Base-by-base conservation (phyloP, 106 monocot species). In the Agapanthus africanus region DNA sequence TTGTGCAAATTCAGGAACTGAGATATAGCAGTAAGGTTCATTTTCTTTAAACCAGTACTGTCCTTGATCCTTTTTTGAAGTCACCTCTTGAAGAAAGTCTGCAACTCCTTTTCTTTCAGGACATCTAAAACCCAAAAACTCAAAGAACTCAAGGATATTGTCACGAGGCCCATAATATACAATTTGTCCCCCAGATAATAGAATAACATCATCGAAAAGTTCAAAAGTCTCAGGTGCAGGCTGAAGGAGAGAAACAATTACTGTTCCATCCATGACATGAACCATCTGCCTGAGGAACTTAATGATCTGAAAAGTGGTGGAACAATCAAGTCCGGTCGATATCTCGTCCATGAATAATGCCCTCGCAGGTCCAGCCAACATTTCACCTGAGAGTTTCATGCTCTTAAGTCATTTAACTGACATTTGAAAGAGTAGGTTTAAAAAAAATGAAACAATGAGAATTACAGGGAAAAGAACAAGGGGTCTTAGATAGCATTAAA, bases 41-140 rank as follows among this genome's bases (percentile, higher is more conserved):
- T 66, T 54, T 26, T 37, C 40, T 27, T 68, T 76, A 16, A 61
- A 60, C 81, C 81, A 81, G 51, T 81, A 81, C 42, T 81, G 81
- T 23, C 51, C 69, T 72, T 81, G 80, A 59, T 80, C 80, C 71
- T 80, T 80, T 47, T 60, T 75, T 19, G 80, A 80, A 33, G 80
- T 80, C 14, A 81, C 77, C 40, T 77, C 77, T 54, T 77, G 77
- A 3, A 77, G 31, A 47, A 77, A 77, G 50, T 77, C 77, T 38
- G 70, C 77, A 38, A 65, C 77, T 33, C 70, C 76, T 38, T 76
- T 76, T 51, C 76, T 76, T 30, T 76, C 76, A 49, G 76, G 76
- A 39, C 76, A 76, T 25, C 68, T 70, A 59, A 76, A 76, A 10
- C 70, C 77, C 70, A 71, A 60, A 23, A 63, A 72, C 61, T 72